These are phyloP conservation scores for Yamadazyma siamensis DNA, from an alignment of 1,139 yeast genomes.

Conservation along the genomic window DNA sequence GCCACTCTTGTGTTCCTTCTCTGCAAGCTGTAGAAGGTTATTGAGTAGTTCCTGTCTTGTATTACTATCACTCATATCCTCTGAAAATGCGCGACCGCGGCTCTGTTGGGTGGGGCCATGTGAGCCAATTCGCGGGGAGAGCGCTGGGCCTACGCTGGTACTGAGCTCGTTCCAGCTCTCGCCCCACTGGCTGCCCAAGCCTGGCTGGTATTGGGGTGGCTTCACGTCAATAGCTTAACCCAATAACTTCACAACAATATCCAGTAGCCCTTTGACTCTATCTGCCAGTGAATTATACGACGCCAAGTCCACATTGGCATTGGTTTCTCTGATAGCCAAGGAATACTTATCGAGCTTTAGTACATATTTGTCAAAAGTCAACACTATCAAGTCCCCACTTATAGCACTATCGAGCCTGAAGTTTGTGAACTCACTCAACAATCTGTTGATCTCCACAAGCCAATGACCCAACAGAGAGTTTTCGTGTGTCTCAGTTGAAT, in stretches of 20 bases:
- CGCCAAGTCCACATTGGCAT: conserved; percentile 7
- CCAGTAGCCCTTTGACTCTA: conserved; percentile 9
- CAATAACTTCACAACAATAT: too few relatives aligned
- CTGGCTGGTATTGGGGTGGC: too few relatives aligned
- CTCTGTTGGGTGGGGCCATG: too few relatives aligned
- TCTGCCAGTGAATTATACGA: conserved; percentile 7
- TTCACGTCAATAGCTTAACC: too few relatives aligned
- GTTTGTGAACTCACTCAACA: conserved; percentile 19
- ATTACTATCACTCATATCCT: conserved; percentile 10
- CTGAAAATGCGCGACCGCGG: conserved; percentile 6
- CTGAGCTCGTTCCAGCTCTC: too few relatives aligned
- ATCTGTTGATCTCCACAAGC: conserved; percentile 27
- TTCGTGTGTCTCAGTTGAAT: conserved; percentile 1
- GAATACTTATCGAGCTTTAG: conserved; percentile 8
- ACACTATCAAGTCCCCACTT: conserved; percentile 8
- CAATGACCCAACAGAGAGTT: conserved; percentile 26
- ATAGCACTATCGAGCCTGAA: conserved; percentile 13
- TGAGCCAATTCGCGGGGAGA: too few relatives aligned
- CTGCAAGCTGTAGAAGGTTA: conserved; percentile 27
- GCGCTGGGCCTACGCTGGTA: too few relatives aligned
- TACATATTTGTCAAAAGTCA: conserved; percentile 6
- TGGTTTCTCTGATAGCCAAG: conserved; percentile 8
- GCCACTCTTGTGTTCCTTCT: conserved; percentile 32
- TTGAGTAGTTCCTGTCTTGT: conserved; percentile 26
- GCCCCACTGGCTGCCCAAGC: too few relatives aligned